Evolutionary conservation across 2,329 filamentous ascomycete genomes (phyloP).

Genomic region (Diaporthe sp.): DNA sequence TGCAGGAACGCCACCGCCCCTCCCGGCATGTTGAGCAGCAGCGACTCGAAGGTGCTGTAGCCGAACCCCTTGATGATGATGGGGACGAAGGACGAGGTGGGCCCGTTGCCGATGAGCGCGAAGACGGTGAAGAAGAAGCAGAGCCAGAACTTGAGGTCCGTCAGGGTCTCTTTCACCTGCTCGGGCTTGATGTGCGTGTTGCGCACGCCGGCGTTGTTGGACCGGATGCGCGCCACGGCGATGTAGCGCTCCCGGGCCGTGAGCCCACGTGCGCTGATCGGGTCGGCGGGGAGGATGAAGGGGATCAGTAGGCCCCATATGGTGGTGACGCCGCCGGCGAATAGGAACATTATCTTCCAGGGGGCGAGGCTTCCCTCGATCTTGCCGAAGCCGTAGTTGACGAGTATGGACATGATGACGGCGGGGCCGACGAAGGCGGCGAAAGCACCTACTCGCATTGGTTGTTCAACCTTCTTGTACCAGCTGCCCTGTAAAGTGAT

Average conservation of each 20-base stretch:
- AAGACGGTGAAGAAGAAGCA: conserved; percentile 70
- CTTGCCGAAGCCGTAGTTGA: conserved; percentile 24
- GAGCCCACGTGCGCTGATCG: conserved; percentile 65
- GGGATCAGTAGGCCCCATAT: conserved; percentile 39
- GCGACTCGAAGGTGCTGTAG: conserved; percentile 67
- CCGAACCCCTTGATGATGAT: conserved; percentile 71
- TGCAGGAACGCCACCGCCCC: conserved; percentile 69
- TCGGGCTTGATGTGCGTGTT: conserved; percentile 71
- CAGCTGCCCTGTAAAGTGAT: neutral
- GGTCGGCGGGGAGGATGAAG: conserved; percentile 50
- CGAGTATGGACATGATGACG: neutral
- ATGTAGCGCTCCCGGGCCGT: conserved; percentile 74
- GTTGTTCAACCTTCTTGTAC: conserved; percentile 7
- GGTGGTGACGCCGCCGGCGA: conserved; percentile 39
- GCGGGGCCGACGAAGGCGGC: neutral
- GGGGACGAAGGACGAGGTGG: conserved; percentile 74
- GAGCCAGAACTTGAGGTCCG: conserved; percentile 66
- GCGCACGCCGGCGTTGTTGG: conserved; percentile 80
- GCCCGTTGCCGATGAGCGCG: conserved; percentile 70
- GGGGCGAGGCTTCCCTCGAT: conserved; percentile 23
- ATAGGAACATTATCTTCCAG: conserved; percentile 43
- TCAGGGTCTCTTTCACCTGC: conserved; percentile 62
- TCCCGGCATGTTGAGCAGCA: conserved; percentile 74
- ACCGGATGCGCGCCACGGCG: conserved; percentile 76
- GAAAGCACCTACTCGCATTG: neutral